Base-by-base conservation (phyloP, 2,329 filamentous ascomycete genomes). In the Fusarium piperis region DNA sequence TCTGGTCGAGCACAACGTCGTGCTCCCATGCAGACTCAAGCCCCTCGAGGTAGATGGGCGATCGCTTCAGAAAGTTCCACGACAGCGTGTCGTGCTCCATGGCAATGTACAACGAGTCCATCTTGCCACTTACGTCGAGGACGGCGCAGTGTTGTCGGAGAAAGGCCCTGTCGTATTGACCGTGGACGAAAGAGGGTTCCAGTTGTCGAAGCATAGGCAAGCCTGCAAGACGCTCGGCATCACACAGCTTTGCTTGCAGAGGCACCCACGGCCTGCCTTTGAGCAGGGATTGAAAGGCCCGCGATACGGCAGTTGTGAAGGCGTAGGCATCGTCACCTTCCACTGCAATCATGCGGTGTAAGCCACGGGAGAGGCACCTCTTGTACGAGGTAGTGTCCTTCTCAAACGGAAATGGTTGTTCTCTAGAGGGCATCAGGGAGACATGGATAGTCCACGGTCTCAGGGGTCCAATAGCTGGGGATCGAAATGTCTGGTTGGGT, bases 371-470 rank as follows among this genome's bases (percentile, higher is more conserved):
- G 6, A 90, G 81, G 48, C 88, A 90, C 46, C 88, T 83, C 74
- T 89, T 89, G 78, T 90, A 90, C 5, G 88, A 88, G 41, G 83
- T 86, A 15, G 88, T 90, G 71, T 90, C 87, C 74, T 88, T 88
- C 78, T 90, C 88, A 75, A 90, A 90, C 0, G 88, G 88, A 70
- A 90, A 89, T 6, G 87, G 85, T 62, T 87, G 85, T 35, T 83
- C 83, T 13, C 81, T 82, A 52, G 84, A 85, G 5, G 88, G 88
- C 38, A 90, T 81, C 13, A 90, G 83, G 3, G 88, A 90, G 36
- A 90, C 82, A 72, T 90, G 88, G 30, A 90, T 86, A 2, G 88
- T 90, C 88, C 88, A 90, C 6, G 83, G 79, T 60, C 79, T 81
- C 18, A 80, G 77, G 46, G 70, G 62, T 48, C 57, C 46, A 39